Base-by-base conservation (phyloP, 2,329 filamentous ascomycete genomes). In the Aspergillus sp. region DNA sequence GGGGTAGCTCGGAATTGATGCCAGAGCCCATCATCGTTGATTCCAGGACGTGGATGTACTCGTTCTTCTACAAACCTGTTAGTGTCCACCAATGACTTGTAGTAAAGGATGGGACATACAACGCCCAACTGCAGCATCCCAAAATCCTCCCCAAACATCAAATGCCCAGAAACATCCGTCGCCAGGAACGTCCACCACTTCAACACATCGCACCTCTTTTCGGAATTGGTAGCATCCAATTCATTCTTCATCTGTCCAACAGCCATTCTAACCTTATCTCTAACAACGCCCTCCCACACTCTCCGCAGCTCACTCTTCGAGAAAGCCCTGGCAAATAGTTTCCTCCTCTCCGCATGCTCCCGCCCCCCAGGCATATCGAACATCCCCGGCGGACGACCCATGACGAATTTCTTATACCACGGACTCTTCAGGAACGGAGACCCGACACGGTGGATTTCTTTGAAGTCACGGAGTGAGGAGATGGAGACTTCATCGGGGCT, bases 71-170 rank as follows among this genome's bases (percentile, higher is more conserved):
- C 4, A 17, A 2, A 14, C 0, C 19, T 8, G 23, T 47, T 12
- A 47, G 44, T 5, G 4, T 47, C 9, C 23, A 1, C 11, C 5
- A 21, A 21, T 21, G 21, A 1, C 3, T 3, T 21, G 21, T 21
- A 17, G 4, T 17, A 7, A 39, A 12, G 3, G 12, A n/a, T 24
- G 21, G 41, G 70, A 41, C 43, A 19, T 62, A 81, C 81, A 69
- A 78, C 68, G 11, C 79, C 80, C 6, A 67, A 64, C 51, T 82
- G 77, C 8, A 85, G 61, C 68, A 79, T 78, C 0, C 69, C 64
- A 56, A 84, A 82, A 1, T 78, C 79, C 39, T 82, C 76, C 0
- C 82, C 81, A 65, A 84, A 84, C 2, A 73, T 77, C 8, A 84
- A 66, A 49, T 82, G 72, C 0, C 75, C 78, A 49, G 82, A 79